Base-by-base conservation (phyloP, 139 green algal genomes). In the Chlamydomonas asymmetrica region DNA sequence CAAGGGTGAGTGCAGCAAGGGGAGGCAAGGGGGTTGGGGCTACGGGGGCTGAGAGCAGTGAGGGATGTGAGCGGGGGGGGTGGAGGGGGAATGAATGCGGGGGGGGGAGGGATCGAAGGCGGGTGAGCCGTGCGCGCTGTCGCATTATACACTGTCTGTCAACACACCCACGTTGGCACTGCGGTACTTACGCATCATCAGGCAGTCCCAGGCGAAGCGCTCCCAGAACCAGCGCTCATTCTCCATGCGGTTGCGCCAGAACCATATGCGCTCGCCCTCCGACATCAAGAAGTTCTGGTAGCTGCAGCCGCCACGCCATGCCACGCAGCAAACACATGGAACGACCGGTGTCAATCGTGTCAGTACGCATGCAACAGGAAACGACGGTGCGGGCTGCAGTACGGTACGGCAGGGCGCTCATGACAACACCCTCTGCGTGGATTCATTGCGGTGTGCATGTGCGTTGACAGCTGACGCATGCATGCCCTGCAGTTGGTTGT, bases 211-310 rank as follows among this genome's bases (percentile, higher is more conserved):
- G 1, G 76, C 66, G 38, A 81, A 78, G n/a, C 85, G 65, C 71
- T 90, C 82, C 85, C 85, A 90, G 66, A 90, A 90, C 85, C 85
- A 90, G 48, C 85, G 82, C 67, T 90, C 85, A 37, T 90, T 90
- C 74, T 88, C 82, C 20, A 38, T 84, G 7, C 85, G 66, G 71
- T 90, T 90, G 62, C 85, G 81, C 77, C 79, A 90, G 63, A 60
- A 79, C 85, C 85, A 90, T 29, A 90, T 79, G 6, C 78, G 70
- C 74, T 90, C 82, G 59, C 82, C 82, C 78, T 90, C 85, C 5
- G 73, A 60, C 81, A 90, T 82, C 29, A 90, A 68, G 60, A 90
- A 90, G 48, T 84, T 77, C 63, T 90, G 79, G 65, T 90, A 90
- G 37, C 76, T 84, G 63, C 3, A 63, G n/a, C n/a, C n/a, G n/a